A percentile compares a stretch with the other conserved stretches of the same genome.
Conservation (phyloP, 106 monocot genomes). For the Apostasia shenzhenica region DNA sequence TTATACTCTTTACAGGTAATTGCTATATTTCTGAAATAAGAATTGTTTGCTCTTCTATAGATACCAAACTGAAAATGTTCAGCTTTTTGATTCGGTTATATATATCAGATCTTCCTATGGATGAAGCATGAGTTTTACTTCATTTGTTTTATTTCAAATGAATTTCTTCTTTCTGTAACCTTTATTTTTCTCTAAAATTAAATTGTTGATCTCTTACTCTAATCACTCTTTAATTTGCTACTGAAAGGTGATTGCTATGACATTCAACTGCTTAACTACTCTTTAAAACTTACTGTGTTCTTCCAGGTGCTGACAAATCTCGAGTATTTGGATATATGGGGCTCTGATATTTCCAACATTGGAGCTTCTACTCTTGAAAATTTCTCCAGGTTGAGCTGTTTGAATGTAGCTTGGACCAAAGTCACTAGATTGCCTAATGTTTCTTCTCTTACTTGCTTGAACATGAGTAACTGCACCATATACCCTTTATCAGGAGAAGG, state of each 20-base stretch:
- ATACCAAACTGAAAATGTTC: neutral
- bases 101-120: neutral
- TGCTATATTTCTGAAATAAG: neutral
- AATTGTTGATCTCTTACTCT: neutral
- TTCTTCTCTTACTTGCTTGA: conserved; percentile 49
- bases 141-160: too few relatives aligned
- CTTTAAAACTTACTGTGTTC: conserved; percentile 1
- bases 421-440: conserved; percentile 58
- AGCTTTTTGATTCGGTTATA: neutral
- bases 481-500: conserved; percentile 41
- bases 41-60: neutral
- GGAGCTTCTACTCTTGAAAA: conserved; percentile 42
- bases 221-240: neutral
- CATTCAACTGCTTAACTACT: too few relatives aligned
- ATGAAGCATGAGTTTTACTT: neutral
- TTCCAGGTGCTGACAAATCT: conserved; percentile 57
- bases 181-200: neutral
- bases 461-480: conserved; percentile 80
- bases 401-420: conserved; percentile 87
- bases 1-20: conserved; percentile 62
- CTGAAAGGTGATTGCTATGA: too few relatives aligned
- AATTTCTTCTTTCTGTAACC: too few relatives aligned
- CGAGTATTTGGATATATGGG: conserved; percentile 85
- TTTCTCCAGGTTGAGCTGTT: conserved; percentile 51
- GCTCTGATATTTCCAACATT: conserved; percentile 56